phyloP scores from a whole-genome alignment of 2,329 filamentous ascomycete genomes.

The Fusarium austroafricanum region DNA sequence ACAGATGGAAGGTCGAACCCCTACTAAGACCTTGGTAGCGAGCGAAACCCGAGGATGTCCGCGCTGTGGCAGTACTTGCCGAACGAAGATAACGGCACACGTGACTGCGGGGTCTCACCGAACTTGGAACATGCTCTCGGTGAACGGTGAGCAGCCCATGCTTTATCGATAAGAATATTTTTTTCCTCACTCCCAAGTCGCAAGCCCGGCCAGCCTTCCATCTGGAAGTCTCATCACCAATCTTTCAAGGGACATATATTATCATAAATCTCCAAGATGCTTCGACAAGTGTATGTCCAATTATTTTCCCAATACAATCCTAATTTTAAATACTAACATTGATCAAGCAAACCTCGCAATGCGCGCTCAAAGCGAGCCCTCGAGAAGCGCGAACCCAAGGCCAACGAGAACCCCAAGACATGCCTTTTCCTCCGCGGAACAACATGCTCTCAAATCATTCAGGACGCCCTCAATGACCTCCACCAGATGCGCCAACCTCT shows the following conservation, averaged over 20 bases:
- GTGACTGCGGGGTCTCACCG: conserved; percentile 49
- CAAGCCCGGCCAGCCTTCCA: conserved; percentile 29
- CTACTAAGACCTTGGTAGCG: conserved; percentile 2
- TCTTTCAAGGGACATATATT: conserved; percentile 20
- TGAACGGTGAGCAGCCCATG: conserved; percentile 19
- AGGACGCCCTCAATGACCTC: conserved; percentile 87
- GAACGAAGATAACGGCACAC: conserved; percentile 41
- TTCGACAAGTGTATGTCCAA: conserved; percentile 60
- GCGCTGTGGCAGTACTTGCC: conserved; percentile 32
- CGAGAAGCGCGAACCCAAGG: conserved; percentile 91
- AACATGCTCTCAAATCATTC: conserved; percentile 82
- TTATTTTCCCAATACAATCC: background rate
- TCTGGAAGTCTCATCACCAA: conserved; percentile 27
- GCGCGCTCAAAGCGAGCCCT: conserved; percentile 95
- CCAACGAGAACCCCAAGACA: conserved; percentile 88
- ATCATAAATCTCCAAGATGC: conserved; percentile 52
- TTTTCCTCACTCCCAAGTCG: conserved; percentile 43
- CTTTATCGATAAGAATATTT: conserved; percentile 53
- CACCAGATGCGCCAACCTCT: conserved; percentile 86
- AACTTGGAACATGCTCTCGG: conserved; percentile 9
- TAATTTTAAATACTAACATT: background rate
- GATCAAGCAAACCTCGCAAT: conserved; percentile 68
- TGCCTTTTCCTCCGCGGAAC: conserved; percentile 91
- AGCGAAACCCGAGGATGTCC: conserved; percentile 26
- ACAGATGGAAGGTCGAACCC: conserved; percentile 30